phyloP scores from a whole-genome alignment of 2,329 filamentous ascomycete species.

The Cladophialophora psammophila region DNA sequence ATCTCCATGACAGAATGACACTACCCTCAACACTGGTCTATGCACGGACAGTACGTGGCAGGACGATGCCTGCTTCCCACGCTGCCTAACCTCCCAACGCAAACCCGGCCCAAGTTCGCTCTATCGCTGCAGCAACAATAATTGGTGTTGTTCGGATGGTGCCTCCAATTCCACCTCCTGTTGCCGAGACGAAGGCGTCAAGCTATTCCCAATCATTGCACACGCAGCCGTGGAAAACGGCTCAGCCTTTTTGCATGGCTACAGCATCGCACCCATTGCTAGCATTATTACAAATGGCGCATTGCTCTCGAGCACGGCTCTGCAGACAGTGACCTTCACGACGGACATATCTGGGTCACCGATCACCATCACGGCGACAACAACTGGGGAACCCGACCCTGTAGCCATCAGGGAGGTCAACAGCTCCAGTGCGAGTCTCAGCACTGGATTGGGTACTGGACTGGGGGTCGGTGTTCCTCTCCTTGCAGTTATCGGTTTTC shows the following conservation, averaged over 20 bases:
- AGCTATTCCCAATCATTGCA: conserved; percentile 14
- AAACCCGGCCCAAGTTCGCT: conserved; percentile 7
- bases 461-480: conserved; percentile 20
- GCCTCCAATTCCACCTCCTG: conserved; percentile 22
- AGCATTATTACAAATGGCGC: conserved; percentile 11
- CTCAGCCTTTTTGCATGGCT: conserved; percentile 19
- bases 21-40: conserved; percentile 18
- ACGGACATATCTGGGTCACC: conserved; percentile 18
- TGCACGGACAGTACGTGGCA: conserved; percentile 26
- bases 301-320: not conserved
- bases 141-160: conserved; percentile 24
- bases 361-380: conserved; percentile 16
- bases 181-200: conserved; percentile 19
- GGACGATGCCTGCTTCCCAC: conserved; percentile 18
- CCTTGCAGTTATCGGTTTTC: conserved; percentile 12
- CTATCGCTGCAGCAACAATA: conserved; percentile 19
- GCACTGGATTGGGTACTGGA: conserved; percentile 15
- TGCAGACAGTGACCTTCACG: conserved; percentile 16
- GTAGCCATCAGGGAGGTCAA: not conserved
- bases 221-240: conserved; percentile 20
- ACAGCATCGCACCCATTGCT: conserved; percentile 22
- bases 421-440: not conserved
- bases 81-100: conserved; percentile 8
- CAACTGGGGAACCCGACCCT: not conserved
- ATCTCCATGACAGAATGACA: conserved; percentile 10